These are phyloP conservation scores for Tetragonia tetragonoides DNA, from an alignment of 148 eudicot genomes.

Conservation along the genomic window DNA sequence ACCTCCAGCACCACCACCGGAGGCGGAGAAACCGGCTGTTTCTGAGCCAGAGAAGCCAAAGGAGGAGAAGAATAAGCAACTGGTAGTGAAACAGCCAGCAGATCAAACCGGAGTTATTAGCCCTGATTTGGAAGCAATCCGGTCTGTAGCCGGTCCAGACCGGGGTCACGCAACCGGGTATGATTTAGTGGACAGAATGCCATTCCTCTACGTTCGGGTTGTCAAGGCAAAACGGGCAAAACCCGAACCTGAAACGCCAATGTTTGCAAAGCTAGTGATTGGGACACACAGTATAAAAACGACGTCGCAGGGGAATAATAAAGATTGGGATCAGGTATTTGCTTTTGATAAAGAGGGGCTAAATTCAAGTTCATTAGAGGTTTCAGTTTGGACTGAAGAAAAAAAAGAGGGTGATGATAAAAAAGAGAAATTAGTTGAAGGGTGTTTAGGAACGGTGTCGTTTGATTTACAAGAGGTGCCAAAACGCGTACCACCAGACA, in stretches of 20 bases:
- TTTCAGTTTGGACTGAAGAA: constrained; percentile 51
- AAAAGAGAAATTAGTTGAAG: constrained; percentile 22
- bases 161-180: constrained; percentile 39
- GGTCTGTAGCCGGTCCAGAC: constrained; percentile 31
- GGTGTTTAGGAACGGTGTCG: constrained; percentile 57
- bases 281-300: constrained; percentile 78
- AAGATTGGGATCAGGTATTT: constrained; percentile 84
- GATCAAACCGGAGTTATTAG: constrained; percentile 5
- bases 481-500: constrained; percentile 87
- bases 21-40: constrained; percentile 28
- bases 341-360: constrained; percentile 81
- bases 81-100: neutral
- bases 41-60: constrained; percentile 23
- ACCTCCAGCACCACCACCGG: constrained; percentile 27
- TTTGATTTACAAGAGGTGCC: constrained; percentile 84
- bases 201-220: constrained; percentile 75
- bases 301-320: constrained; percentile 34
- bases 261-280: constrained; percentile 61
- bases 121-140: constrained; percentile 34
- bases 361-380: constrained; percentile 68
- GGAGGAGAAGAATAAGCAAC: constrained; percentile 23
- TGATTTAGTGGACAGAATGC: constrained; percentile 81
- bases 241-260: constrained; percentile 36
- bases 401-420: constrained; percentile 21
- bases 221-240: constrained; percentile 56